Conservation (phyloP, 2,329 filamentous ascomycete genomes). For the Leptodontidium sp. region DNA sequence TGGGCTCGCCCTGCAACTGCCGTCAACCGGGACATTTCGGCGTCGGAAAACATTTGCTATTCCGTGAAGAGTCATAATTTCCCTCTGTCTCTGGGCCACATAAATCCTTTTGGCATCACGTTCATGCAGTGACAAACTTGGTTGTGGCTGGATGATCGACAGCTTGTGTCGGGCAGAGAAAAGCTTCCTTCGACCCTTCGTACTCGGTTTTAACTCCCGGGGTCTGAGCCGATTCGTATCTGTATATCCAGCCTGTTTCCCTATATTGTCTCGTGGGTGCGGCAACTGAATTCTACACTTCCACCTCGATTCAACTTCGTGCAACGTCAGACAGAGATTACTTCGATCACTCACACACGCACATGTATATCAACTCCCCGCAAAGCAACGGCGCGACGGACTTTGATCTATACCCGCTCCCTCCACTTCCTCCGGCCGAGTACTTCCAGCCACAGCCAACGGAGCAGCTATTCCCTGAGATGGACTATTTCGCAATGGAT, state of each 20-base stretch:
- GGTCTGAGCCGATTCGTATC: background rate
- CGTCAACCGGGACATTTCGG: conserved; percentile 5
- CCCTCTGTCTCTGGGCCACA: background rate
- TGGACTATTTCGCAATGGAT: conserved; percentile 17
- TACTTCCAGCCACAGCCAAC: background rate
- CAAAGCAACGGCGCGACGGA: conserved; percentile 1
- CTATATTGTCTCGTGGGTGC: conserved; percentile 13
- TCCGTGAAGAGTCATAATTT: background rate
- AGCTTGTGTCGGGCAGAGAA: background rate
- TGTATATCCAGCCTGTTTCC: conserved; percentile 7
- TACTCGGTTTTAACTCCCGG: background rate
- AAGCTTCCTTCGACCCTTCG: background rate
- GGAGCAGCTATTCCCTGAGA: no score
- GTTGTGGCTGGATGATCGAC: background rate
- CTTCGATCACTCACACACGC: background rate
- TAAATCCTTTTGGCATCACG: background rate
- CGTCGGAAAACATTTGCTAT: background rate
- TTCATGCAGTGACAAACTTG: conserved; percentile 9
- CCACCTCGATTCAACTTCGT: background rate
- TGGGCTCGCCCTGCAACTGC: background rate
- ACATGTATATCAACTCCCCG: conserved; percentile 10
- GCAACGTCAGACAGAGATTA: background rate
- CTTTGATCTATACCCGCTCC: background rate
- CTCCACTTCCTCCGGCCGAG: background rate
- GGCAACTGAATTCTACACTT: background rate